Evolutionary conservation across 306 rosid species (phyloP), one percentile per base, ranked within the genome.

Genomic region (Begonia fuchsioides): DNA sequence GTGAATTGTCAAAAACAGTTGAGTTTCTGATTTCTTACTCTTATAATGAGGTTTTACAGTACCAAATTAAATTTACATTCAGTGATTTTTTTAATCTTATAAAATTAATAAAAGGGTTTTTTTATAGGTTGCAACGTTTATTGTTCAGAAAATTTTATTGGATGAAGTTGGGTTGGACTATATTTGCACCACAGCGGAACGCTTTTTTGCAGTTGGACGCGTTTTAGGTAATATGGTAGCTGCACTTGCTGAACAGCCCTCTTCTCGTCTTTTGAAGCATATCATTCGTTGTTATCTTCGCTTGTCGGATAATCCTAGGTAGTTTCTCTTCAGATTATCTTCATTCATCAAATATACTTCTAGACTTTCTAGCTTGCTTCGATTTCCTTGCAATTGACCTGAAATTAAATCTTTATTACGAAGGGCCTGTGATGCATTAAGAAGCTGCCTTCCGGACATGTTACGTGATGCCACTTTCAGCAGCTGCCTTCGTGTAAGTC

Each of bases 1-100:
- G 79, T 48, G 94, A 80, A 66, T 49, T 83, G 54, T 77, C 94
- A 50, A 80, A 80, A 83, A 80, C 85, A 49, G 87, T 81, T 75
- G 75, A 77, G 93, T 80, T 35, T 62, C 45, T n/a, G 45, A 10
- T 4, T 41, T 41, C 44, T 41, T 12, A 10, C 44, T 41, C 13
- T 13, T 41, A n/a, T 41, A 10, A 41, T 10, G 13, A 41, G 45
- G 12, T 41, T 10, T 41, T 10, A 26, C 7, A 8, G 7, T 26
- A 4, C 8, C 35, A 26, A 26, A 26, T 26, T 26, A 26, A 20
- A 20, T 26, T 26, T 26, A 26, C 4, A 26, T 26, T 26, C 7
- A 26, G 35, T 8, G 7, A 26, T 26, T 26, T 6, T 26, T 26
- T 26, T 26, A 26, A 26, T 26, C 35, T 26, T 26, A 2, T 26